These are phyloP conservation scores for Penicillium decumbens DNA, from an alignment of 2,329 filamentous ascomycete species.

Conservation along the genomic window DNA sequence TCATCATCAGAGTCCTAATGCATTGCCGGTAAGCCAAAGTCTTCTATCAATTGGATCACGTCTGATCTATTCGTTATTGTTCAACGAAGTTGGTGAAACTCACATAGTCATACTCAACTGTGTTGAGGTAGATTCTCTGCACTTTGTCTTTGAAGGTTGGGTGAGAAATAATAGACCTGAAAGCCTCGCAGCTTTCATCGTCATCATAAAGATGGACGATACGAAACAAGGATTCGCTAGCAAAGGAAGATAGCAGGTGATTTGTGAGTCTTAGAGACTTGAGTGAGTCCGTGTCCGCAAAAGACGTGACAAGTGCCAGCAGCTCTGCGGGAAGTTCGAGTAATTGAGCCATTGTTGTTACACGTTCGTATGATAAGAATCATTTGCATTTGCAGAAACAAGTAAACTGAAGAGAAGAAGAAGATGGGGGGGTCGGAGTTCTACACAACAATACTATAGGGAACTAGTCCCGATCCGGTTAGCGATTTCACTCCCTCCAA, in stretches of 20 bases:
- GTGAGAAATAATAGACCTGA: not conserved
- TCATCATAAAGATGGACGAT: not conserved
- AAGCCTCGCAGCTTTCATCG: not conserved
- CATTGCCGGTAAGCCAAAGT: not conserved
- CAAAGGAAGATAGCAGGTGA: not conserved
- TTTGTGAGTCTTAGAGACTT: not conserved
- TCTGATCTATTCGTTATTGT: no score
- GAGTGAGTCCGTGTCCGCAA: not conserved
- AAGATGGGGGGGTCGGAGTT: no score
- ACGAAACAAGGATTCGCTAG: not conserved
- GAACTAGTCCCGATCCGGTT: no score
- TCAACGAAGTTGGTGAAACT: not conserved
- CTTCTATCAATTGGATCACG: not conserved
- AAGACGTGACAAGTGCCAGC: not conserved
- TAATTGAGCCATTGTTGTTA: not conserved
- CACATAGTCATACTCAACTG: not conserved
- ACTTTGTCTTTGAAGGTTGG: not conserved
- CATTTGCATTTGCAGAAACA: no score
- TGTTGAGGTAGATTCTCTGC: not conserved
- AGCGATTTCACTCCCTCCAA: no score
- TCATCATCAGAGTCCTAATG: conserved; percentile 2
- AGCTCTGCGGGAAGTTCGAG: not conserved
- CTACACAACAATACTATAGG: no score
- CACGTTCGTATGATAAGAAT: no score
- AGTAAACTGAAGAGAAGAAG: no score